phyloP scores from a whole-genome alignment of 2,329 filamentous ascomycete species.

The Penicillium sp. region DNA sequence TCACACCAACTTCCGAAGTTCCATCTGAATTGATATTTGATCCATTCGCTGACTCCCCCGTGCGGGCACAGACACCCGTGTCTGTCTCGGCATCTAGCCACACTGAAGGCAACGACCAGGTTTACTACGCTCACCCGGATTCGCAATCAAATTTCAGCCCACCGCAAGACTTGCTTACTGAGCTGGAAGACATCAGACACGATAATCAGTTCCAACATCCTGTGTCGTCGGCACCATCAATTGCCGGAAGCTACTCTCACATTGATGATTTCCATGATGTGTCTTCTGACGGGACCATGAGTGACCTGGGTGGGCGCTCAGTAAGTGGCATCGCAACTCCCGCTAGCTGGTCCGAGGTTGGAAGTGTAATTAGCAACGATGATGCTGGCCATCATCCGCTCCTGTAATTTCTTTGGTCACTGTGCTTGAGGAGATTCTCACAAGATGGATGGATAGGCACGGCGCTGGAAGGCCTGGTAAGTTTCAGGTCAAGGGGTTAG shows the following conservation, averaged over 20 bases:
- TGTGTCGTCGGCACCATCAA: slow-evolving; percentile 40
- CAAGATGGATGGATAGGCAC: slow-evolving; percentile 1
- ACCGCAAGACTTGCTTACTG: slow-evolving; percentile 19
- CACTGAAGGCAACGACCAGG: slow-evolving; percentile 36
- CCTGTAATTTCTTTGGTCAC: slow-evolving; percentile 14
- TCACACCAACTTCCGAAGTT: slow-evolving; percentile 50
- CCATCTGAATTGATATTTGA: slow-evolving; percentile 33
- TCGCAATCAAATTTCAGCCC: slow-evolving; percentile 22
- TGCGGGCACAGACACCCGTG: slow-evolving; percentile 18
- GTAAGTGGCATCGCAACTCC: slow-evolving; percentile 40
- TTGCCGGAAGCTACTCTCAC: slow-evolving; percentile 42
- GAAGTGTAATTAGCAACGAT: slow-evolving; percentile 47
- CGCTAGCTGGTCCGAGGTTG: slow-evolving; percentile 49
- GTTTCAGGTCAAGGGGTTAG: neutral
- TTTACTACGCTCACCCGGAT: slow-evolving; percentile 38
- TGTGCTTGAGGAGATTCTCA: neutral
- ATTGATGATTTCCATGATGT: slow-evolving; percentile 36
- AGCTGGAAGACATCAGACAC: slow-evolving; percentile 13
- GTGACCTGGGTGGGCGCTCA: slow-evolving; percentile 38
- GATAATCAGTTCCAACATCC: slow-evolving; percentile 23
- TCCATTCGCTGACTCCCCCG: slow-evolving; percentile 20
- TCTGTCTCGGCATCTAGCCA: slow-evolving; percentile 32
- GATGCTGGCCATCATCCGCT: slow-evolving; percentile 35
- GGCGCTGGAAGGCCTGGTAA: neutral
- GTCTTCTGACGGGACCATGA: slow-evolving; percentile 43